Base-by-base conservation (phyloP, 1,284 basidiomycete genomes). In the Cutaneotrichosporon curvatum region DNA sequence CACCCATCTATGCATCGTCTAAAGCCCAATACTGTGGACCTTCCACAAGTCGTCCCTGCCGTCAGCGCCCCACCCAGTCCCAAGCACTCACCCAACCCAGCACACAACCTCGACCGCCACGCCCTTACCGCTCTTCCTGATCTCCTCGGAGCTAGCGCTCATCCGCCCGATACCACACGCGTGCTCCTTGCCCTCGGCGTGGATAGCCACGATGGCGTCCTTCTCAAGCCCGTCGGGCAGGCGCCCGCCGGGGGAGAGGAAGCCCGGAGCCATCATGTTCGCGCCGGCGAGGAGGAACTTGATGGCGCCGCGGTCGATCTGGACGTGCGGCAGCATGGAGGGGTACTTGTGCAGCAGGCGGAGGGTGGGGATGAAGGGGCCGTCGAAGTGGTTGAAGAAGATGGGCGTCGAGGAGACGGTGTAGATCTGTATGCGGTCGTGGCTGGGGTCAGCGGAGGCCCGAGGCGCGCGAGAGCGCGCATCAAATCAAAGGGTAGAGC, bases 361-460 rank as follows among this genome's bases (percentile, higher is more conserved):
- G 53, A 98, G 75, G 1, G 88, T 90, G 4, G 95, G 94, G 63
- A 84, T 84, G 63, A 88, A 82, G 0, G 89, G 89, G 0, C 89
- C 91, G 71, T 98, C 94, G 67, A 88, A 92, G 71, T 96, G 91
- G 71, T 99, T 92, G 77, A 96, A 94, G 74, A 96, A 88, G 50
- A 98, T 70, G 5, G 94, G 91, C 63, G 86, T 83, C 38, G 82
- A 79, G 55, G 90, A 80, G 31, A 94, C 75, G 1, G 90, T 85
- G 70, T 88, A 90, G 66, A 99, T 86, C 45, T 88, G 89, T 59
- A 97, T 80, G 68, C 95, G 88, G 57, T 97, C 94, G 81, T 86
- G 86, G 75, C 92, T 96, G 32, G 11, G 22, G 4, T 21, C 36
- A 37, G 36, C 19, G 36, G 20, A 18, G 19, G 11, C 32, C 16